Evolutionary conservation across 2,329 filamentous ascomycete genomes (phyloP), one percentile per base, ranked within the genome.

Genomic region (Diplodia scrobiculata): DNA sequence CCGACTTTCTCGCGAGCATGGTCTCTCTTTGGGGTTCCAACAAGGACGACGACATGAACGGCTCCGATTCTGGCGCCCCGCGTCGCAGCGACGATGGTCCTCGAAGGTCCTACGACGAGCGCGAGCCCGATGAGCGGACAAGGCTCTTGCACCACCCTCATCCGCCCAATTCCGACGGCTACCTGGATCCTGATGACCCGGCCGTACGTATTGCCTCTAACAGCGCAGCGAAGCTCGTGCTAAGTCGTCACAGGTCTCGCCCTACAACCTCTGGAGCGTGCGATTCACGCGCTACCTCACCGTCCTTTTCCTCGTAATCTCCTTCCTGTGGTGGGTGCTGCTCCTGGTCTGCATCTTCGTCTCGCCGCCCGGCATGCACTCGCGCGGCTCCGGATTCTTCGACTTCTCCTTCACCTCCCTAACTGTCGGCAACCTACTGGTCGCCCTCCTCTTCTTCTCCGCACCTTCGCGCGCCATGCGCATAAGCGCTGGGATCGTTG

Each of bases 241-340:
- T 77, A 67, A 41, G 75, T 51, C 13, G 55, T 21, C 7, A 3
- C 59, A 80, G 83, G 88, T 91, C 27, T 91, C 92, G 2, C 95
- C 95, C 0, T 97, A 97, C 80, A 99, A 99, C 72, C 86, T 98
- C 45, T 97, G 92, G 89, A 91, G 87, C 67, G 90, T 99, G 59
- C 89, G 95, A 19, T 86, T 90, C 54, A 82, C 95, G 65, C 87
- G 92, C 74, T 91, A 88, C 74, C 77, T 95, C 68, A 94, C 92
- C 5, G 82, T 96, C 65, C 72, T 91, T 45, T 91, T 97, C 73
- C 82, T 94, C 21, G 77, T 87, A 62, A 75, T 93, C 71, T 91
- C 88, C 66, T 92, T 96, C 73, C 73, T 92, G n/a, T 98, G 94
- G 94, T 98, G 95, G 94, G 84, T 91, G 10, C 77, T 97, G 64